Percentiles rank a stretch among this genome's conserved stretches.
phyloP scores from a whole-genome alignment of 306 rosid genomes.

The Rosa multiflora region DNA sequence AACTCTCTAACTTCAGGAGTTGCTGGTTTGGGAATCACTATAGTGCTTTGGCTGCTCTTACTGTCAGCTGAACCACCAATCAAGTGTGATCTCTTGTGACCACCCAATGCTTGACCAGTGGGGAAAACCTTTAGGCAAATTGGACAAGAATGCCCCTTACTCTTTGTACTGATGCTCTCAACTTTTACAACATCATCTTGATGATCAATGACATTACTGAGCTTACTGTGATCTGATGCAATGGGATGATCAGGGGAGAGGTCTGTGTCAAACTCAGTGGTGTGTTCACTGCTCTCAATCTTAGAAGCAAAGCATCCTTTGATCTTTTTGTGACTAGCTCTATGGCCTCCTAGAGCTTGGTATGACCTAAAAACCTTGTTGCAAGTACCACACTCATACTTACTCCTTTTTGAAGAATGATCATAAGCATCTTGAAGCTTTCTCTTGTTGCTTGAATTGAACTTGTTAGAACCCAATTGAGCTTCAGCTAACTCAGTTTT shows the following conservation, averaged over 20 bases:
- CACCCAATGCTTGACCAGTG: slow-evolving; percentile 95
- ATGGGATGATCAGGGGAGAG: slow-evolving; percentile 36
- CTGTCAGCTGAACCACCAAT: slow-evolving; percentile 34
- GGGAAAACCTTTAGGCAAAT: slow-evolving; percentile 67
- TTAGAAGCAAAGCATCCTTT: slow-evolving; percentile 64
- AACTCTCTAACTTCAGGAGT: slow-evolving; percentile 59
- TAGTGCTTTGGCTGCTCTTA: slow-evolving; percentile 31
- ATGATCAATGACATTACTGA: slow-evolving; percentile 29
- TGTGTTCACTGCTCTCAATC: slow-evolving; percentile 57
- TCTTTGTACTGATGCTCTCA: slow-evolving; percentile 25
- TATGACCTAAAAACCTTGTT: slow-evolving; percentile 70
- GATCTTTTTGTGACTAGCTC: slow-evolving; percentile 80
- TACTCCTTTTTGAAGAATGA: slow-evolving; percentile 47
- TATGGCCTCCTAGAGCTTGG: slow-evolving; percentile 96
- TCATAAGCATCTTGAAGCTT: slow-evolving; percentile 25
- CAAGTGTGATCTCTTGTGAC: slow-evolving; percentile 90
- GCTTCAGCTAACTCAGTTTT: slow-evolving; percentile 37
- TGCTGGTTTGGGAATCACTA: slow-evolving; percentile 41
- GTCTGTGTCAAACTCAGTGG: slow-evolving; percentile 51
- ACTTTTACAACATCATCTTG: slow-evolving; percentile 21
- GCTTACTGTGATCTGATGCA: slow-evolving; percentile 33
- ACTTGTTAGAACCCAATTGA: slow-evolving; percentile 31
- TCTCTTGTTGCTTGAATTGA: slow-evolving; percentile 40
- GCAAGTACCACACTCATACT: slow-evolving; percentile 76
- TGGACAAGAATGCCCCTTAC: slow-evolving; percentile 63